Conservation (phyloP, 164 flowering plant genomes). For the Macadamia tetraphylla region DNA sequence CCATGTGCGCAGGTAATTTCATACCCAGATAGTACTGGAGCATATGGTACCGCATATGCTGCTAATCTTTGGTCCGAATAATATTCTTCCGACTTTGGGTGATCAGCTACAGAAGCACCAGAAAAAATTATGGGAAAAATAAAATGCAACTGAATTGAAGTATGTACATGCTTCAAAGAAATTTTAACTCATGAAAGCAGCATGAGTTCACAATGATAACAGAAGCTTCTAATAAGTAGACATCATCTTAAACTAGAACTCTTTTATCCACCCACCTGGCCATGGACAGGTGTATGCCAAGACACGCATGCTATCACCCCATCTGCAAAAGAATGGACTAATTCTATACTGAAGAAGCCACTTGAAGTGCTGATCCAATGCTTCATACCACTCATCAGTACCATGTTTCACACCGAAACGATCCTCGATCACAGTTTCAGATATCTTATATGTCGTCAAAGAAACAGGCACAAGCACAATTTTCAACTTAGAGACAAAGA, state of each 20-base stretch:
- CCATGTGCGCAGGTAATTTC: conserved; percentile 11
- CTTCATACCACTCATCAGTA: conserved; percentile 75
- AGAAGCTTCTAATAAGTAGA: too few species aligned
- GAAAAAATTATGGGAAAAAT: neutral
- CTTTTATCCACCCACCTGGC: conserved; percentile 58
- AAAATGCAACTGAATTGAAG: neutral
- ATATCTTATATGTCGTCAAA: conserved; percentile 51
- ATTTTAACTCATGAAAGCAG: neutral
- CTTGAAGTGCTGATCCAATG: conserved; percentile 77
- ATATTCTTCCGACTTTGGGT: conserved; percentile 92
- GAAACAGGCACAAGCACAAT: neutral
- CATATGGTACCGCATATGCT: conserved; percentile 91
- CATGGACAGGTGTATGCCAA: conserved; percentile 91
- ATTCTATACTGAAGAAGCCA: conserved; percentile 95
- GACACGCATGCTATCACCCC: conserved; percentile 95
- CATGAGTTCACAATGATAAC: neutral
- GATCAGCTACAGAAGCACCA: conserved; percentile 48
- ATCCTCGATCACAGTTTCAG: conserved; percentile 97
- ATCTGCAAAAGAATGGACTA: conserved; percentile 94
- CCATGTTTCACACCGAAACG: conserved; percentile 93
- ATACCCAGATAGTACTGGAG: conserved; percentile 64
- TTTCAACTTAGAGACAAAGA: too few species aligned
- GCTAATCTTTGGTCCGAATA: conserved; percentile 84
- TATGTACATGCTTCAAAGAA: neutral
- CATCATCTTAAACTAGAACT: neutral